Evolutionary conservation across 805 yeast genomes (phyloP), one percentile per base, ranked within the genome.

Genomic region (Candida orba): DNA sequence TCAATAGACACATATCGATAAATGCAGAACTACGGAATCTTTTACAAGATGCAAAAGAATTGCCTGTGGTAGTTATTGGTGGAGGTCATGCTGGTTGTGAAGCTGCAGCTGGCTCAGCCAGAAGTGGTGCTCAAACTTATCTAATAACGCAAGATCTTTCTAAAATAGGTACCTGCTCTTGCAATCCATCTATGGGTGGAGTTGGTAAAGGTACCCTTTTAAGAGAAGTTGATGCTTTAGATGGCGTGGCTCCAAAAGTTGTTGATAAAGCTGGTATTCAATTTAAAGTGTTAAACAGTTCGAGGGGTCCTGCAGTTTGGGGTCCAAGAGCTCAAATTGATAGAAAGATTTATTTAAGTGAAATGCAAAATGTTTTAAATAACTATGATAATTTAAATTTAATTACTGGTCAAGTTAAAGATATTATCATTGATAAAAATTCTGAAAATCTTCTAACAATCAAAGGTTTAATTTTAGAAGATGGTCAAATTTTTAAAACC

Each of bases 51-150:
- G 49, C 60, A 1, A 39, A 47, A 30, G 52, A 50, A 9, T 49
- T 58, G 38, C 91, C 89, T 0, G 96, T 89, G 0, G 73, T 91
- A 2, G 91, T 93, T 5, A 78, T 93, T 18, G 99, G 99, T 5
- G 99, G 95, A 12, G 99, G 99, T 0, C 99, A 93, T 67, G 99
- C 99, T 31, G 99, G 99, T 12, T 82, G 95, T 53, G 99, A 93
- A 63, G 99, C 99, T 0, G 93, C 96, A 3, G 73, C 96, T 0
- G 98, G 91, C 0, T 72, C 96, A 1, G 95, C 98, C 1, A 71
- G 99, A 49, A 59, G 85, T 1, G 97, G 97, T 0, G 74, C 82
- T 2, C 48, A 57, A 4, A 83, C 95, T 0, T 67, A 81, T 2
- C 67, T 93, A 24, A 70, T 93, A 2, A 90, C 99, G 0, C 98